These are phyloP conservation scores for Neofusicoccum laricinum DNA, from an alignment of 2,329 filamentous ascomycete genomes.

Conservation along the genomic window DNA sequence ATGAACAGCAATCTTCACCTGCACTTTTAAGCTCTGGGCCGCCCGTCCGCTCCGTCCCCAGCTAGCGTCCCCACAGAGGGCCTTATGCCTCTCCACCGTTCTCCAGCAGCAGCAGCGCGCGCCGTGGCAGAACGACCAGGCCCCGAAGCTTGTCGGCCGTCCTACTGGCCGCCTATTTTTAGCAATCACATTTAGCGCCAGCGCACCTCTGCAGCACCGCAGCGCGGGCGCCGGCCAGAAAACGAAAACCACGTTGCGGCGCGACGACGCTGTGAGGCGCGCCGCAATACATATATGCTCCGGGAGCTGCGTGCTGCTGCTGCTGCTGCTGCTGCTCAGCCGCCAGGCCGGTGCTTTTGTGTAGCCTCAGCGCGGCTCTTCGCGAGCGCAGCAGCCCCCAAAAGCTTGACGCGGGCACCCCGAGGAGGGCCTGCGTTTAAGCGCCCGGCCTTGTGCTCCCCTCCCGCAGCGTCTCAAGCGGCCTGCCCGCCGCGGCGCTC, in stretches of 20 bases:
- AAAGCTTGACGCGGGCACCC: slow-evolving; percentile 8
- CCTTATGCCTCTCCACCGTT: not conserved
- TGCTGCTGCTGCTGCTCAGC: slow-evolving; percentile 3
- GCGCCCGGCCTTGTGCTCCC: slow-evolving; percentile 10
- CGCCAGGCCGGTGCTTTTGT: not conserved
- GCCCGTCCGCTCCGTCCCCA: not conserved
- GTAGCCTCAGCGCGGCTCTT: slow-evolving; percentile 5
- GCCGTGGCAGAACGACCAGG: not conserved
- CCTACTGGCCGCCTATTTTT: slow-evolving; percentile 7
- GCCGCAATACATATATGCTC: not conserved
- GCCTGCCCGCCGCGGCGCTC: not conserved
- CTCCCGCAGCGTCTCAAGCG: not conserved
- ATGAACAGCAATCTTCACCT: not conserved
- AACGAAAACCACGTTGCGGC: not conserved
- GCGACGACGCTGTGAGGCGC: not conserved
- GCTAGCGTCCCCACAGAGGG: not conserved
- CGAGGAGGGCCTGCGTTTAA: slow-evolving; percentile 8
- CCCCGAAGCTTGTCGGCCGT: not conserved
- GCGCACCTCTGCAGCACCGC: not conserved
- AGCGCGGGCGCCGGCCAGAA: not conserved
- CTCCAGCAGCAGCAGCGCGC: not conserved
- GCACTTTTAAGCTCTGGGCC: slow-evolving; percentile 1
- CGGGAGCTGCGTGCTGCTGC: not conserved
- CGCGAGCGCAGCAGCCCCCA: slow-evolving; percentile 6
- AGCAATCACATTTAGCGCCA: slow-evolving; percentile 7